Base-by-base conservation (phyloP, 352 stramenopile species). In the Phytopythium vexans region DNA sequence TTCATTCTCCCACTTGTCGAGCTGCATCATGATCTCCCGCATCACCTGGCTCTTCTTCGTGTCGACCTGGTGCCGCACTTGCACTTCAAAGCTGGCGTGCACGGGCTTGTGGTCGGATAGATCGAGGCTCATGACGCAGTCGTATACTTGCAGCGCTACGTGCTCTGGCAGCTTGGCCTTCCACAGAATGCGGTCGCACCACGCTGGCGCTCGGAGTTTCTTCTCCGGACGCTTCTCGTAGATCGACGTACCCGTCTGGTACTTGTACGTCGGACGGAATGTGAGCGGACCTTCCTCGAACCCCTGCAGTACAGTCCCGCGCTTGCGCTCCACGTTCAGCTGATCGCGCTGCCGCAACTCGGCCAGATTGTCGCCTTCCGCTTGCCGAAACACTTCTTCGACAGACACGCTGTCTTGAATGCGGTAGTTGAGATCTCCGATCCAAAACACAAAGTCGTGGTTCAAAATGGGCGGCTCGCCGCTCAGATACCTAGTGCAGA, bases 71-170 rank as follows among this genome's bases (percentile, higher is more conserved):
- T 98, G 85, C 58, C 98, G 97, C 38, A 94, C 60, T 44, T 97
- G 88, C 0, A 97, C 63, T 14, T 95, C 72, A 46, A 99, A 97
- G 14, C 85, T 85, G 1, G 88, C 95, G 52, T 94, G 89, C 0
- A 99, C 97, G 11, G 97, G 96, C 67, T 99, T 99, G 76, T 99
- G 98, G 70, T 99, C 98, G 0, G 96, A 99, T 52, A 98, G 60
- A 60, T 96, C 88, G 11, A 98, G 69, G n/a, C 89, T 84, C 53
- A 83, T 88, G 16, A 91, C 70, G 4, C 94, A 81, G 35, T 73
- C 58, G 64, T 99, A 99, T 16, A 88, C 77, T 9, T 91, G 44
- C 40, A 95, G 65, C 0, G 54, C 55, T 7, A 94, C 79, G 11
- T 91, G 69, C 0, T 65, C 54, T 1, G 68, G 56, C 6, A 52